phyloP scores from a whole-genome alignment of 1,284 basidiomycete genomes.

The Irpex sp. region DNA sequence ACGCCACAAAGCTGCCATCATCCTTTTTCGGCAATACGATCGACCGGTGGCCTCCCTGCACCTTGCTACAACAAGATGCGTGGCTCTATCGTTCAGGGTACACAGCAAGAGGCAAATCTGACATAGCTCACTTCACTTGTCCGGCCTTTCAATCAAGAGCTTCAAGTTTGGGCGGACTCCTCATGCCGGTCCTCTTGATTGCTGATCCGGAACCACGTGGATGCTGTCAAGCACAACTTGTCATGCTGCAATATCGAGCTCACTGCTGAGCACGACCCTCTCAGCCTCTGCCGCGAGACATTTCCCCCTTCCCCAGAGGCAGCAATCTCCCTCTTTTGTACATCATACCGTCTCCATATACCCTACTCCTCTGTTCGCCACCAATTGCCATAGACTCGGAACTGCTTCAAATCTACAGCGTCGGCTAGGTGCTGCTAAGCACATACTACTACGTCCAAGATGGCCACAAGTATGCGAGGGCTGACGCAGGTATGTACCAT shows the following conservation, averaged over 20 bases:
- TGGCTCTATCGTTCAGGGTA: too few species aligned
- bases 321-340: too few species aligned
- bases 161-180: too few species aligned
- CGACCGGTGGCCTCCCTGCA: background rate
- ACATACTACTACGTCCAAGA: constrained; percentile 30
- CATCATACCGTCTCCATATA: too few species aligned
- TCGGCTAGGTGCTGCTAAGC: background rate
- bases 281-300: background rate
- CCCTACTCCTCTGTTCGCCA: background rate
- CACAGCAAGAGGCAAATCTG: too few species aligned
- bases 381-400: too few species aligned
- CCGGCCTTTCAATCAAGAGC: too few species aligned
- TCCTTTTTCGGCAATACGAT: background rate
- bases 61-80: background rate
- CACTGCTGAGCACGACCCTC: background rate
- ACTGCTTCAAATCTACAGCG: background rate
- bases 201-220: background rate
- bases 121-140: too few species aligned
- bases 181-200: background rate
- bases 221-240: background rate
- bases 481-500: constrained; percentile 71
- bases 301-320: background rate
- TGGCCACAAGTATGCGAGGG: constrained; percentile 88
- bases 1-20: background rate
- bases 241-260: background rate